Conservation (phyloP, 495 filamentous ascomycete genomes). For the Geoglossum glabrum region DNA sequence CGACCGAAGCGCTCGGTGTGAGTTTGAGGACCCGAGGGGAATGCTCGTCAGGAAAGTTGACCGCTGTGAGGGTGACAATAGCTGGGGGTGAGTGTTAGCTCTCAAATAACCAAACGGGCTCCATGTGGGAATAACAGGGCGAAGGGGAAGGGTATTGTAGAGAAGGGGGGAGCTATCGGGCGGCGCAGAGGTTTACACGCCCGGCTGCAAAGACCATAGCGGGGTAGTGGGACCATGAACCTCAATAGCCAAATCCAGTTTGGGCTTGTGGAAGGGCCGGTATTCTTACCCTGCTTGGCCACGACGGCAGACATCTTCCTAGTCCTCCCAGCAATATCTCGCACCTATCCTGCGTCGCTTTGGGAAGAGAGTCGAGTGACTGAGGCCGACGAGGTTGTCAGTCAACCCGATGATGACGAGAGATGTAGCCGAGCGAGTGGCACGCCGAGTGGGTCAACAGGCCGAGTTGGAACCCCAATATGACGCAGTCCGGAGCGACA, state of each 20-base stretch:
- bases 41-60: conserved; percentile 8
- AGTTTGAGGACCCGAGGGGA: conserved; percentile 11
- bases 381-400: neutral
- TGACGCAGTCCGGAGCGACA: neutral
- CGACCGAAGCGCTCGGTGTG: conserved; percentile 1
- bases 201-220: neutral
- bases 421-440: neutral
- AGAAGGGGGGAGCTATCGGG: neutral
- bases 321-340: neutral
- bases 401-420: neutral
- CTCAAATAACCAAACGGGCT: too few relatives aligned
- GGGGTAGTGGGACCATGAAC: neutral
- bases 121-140: neutral
- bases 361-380: neutral
- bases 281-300: neutral
- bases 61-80: conserved; percentile 12
- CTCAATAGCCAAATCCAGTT: neutral
- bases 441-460: neutral
- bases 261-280: neutral
- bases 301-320: neutral
- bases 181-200: neutral
- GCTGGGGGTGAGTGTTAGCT: conserved; percentile 5
- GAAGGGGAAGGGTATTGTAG: neutral
- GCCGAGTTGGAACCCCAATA: neutral
- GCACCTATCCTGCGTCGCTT: neutral